Base-by-base conservation (phyloP, 2,329 filamentous ascomycete species). In the Xylaria sp. region DNA sequence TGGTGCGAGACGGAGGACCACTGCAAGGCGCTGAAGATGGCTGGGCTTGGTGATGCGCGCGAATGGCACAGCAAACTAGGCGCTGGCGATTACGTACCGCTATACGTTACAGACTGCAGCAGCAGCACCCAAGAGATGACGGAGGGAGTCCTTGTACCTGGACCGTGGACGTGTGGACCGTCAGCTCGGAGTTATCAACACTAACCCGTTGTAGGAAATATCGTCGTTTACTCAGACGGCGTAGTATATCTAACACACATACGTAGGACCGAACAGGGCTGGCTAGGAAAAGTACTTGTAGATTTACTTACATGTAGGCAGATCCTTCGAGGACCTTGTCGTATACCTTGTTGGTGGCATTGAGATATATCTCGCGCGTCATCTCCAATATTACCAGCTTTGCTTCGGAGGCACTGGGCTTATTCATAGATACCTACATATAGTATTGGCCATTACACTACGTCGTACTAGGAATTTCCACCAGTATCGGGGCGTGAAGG, bases 11-110 rank as follows among this genome's bases (percentile, higher is more conserved):
- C 33, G 19, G n/a, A 23, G 19, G 48, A 27, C 23, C 33, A 55
- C 55, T 60, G 31, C 57, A 57, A 44, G 52, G 41, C 21, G 37
- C 38, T 33, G 43, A 37, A 47, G 61, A 55, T 17, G 44, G 23
- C 54, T 31, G 38, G 21, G 29, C 43, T 51, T 46, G 51, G 38
- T 25, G 46, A 53, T 61, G 53, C 25, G 25, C 7, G 31, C 19
- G 10, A 37, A 46, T 31, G 46, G 49, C 46, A 21, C 51, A 55
- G 44, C 15, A 33, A 27, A 27, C 46, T 43, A 43, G 41, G 37
- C 17, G 17, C 10, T 48, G 29, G 44, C 37, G 21, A 63, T 56
- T 55, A 46, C 44, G 40, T 57, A 52, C 40, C 27, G 13, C 4
- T 52, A 38, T 47, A 43, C 25, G 23, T n/a, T 40, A 41, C 19